A percentile compares a stretch with the other conserved stretches of the same genome.
phyloP scores from a whole-genome alignment of 1,284 basidiomycete genomes.

The Sanghuangporus sanghuang region DNA sequence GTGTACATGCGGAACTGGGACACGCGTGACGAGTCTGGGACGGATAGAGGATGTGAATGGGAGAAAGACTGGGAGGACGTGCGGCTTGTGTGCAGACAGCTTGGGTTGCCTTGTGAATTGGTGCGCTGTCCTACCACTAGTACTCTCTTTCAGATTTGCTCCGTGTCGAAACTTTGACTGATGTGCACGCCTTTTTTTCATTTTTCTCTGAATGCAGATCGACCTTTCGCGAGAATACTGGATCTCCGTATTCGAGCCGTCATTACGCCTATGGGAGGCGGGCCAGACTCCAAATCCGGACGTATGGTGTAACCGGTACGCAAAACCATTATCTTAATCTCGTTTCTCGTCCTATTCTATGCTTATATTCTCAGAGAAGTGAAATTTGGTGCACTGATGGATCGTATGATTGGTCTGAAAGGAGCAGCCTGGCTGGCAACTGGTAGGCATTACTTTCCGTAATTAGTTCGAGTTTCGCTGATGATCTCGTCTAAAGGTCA shows the following conservation, averaged over 20 bases:
- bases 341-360: background rate
- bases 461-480: background rate
- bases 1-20: conserved; percentile 98
- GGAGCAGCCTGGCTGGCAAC: conserved; percentile 69
- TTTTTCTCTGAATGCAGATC: conserved; percentile 38
- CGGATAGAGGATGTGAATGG: conserved; percentile 86
- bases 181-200: conserved; percentile 8
- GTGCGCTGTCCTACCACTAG: conserved; percentile 37
- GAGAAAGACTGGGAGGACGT: conserved; percentile 94
- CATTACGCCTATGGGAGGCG: conserved; percentile 67
- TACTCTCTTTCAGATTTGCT: background rate
- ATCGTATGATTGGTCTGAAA: conserved; percentile 41
- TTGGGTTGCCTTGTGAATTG: conserved; percentile 64
- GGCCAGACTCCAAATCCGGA: conserved; percentile 92
- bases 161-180: background rate
- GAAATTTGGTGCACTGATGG: conserved; percentile 87
- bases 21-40: conserved; percentile 63
- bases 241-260: conserved; percentile 83
- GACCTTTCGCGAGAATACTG: conserved; percentile 87
- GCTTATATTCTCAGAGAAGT: conserved; percentile 61
- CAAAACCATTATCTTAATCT: background rate
- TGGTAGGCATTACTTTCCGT: conserved; percentile 36
- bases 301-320: conserved; percentile 84
- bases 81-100: conserved; percentile 65
- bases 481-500: conserved; percentile 53